Evolutionary conservation across 768 basidiomycete genomes (phyloP).

Genomic region (Piloderma croceum): DNA sequence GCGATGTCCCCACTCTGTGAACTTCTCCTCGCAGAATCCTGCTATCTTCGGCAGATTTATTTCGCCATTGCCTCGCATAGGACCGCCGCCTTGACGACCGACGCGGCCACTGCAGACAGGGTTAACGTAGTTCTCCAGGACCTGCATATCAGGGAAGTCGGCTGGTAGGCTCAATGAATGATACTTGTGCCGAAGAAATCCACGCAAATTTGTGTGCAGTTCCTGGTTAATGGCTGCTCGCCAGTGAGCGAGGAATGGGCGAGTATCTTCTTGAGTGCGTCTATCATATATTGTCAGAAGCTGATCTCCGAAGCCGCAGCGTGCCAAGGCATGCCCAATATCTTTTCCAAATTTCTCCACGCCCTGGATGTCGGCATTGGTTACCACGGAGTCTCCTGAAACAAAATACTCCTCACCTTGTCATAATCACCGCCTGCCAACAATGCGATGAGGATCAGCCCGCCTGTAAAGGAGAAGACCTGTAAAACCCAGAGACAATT

Average conservation of each 20-base stretch:
- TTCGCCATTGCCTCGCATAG: conserved; percentile 16
- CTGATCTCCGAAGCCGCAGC: conserved; percentile 22
- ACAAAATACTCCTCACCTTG: background rate
- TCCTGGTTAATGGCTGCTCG: conserved; percentile 18
- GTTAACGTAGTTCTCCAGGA: conserved; percentile 71
- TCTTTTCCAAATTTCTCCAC: conserved; percentile 14
- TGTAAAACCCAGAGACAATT: no score
- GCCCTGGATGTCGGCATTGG: background rate
- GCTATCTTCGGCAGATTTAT: conserved; percentile 63
- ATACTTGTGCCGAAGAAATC: conserved; percentile 11
- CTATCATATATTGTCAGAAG: conserved; percentile 14
- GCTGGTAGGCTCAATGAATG: conserved; percentile 11
- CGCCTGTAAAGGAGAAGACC: background rate
- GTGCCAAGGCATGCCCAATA: conserved; percentile 20
- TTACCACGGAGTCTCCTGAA: background rate
- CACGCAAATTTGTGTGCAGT: conserved; percentile 20
- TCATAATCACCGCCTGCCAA: conserved; percentile 1
- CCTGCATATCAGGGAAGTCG: conserved; percentile 62
- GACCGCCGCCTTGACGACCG: conserved; percentile 10
- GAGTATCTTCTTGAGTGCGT: conserved; percentile 7
- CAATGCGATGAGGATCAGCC: conserved; percentile 1
- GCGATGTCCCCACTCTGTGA: conserved; percentile 89
- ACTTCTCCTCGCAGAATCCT: conserved; percentile 75
- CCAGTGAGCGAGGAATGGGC: conserved; percentile 19
- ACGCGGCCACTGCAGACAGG: conserved; percentile 42